phyloP scores from a whole-genome alignment of 352 stramenopile genomes.

The Pythium grandisporangium region DNA sequence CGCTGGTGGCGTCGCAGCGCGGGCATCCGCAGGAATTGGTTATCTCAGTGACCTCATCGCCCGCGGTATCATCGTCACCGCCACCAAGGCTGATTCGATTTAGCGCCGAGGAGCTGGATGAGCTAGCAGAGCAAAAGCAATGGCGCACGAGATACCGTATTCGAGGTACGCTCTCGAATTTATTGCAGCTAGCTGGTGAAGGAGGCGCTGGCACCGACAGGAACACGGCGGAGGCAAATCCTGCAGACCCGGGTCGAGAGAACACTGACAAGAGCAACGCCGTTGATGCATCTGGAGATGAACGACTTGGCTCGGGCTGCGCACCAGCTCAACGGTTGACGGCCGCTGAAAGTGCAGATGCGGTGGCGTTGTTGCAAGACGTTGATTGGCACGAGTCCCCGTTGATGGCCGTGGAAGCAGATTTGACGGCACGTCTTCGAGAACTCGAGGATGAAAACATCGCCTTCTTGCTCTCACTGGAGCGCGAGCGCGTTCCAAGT shows the following conservation, averaged over 20 bases:
- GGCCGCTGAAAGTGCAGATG: conserved; percentile 49
- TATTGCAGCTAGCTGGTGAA: background rate
- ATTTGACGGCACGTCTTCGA: conserved; percentile 45
- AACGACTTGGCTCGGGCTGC: no score
- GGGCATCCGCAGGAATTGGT: conserved; percentile 36
- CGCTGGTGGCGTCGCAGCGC: conserved; percentile 40
- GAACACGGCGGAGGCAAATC: background rate
- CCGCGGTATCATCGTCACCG: no score
- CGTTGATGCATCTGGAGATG: no score
- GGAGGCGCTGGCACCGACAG: conserved; percentile 4
- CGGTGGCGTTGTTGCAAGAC: conserved; percentile 28
- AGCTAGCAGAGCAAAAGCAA: no score
- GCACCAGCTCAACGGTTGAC: conserved; percentile 27
- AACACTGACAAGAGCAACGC: no score
- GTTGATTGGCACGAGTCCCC: conserved; percentile 53
- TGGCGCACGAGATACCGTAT: no score
- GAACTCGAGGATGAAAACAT: conserved; percentile 69
- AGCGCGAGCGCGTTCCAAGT: conserved; percentile 16
- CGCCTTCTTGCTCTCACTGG: conserved; percentile 56
- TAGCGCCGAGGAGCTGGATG: conserved; percentile 50
- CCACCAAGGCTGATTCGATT: conserved; percentile 46
- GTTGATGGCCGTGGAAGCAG: conserved; percentile 36
- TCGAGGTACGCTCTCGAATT: no score
- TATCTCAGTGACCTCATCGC: no score
- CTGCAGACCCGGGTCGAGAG: no score